phyloP scores from a whole-genome alignment of 768 basidiomycete genomes.

The Xanthoconium purpureum region DNA sequence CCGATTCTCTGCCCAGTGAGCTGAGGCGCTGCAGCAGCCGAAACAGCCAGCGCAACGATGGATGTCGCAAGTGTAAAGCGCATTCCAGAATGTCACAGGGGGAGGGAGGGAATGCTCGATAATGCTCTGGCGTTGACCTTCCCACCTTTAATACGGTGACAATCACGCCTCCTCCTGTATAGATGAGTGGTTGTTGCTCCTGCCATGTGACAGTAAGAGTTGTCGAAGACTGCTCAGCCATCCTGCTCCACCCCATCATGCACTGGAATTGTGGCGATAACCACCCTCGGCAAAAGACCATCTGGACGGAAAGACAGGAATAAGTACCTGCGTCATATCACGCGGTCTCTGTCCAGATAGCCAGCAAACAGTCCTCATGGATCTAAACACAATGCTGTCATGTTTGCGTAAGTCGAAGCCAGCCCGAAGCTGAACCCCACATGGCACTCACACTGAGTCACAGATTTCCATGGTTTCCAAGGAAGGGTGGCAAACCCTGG shows the following conservation, averaged over 20 bases:
- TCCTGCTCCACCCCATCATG: neutral
- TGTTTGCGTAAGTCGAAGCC: neutral
- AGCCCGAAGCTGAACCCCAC: neutral
- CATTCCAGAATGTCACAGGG: slow-evolving; percentile 3
- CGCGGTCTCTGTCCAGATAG: neutral
- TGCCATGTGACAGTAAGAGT: neutral
- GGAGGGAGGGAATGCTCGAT: neutral
- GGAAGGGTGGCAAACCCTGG: neutral
- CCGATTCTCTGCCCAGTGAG: neutral
- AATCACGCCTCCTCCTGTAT: neutral
- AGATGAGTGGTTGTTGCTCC: neutral
- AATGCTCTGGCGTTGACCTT: neutral
- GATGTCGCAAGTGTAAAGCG: slow-evolving; percentile 2
- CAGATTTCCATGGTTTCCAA: neutral
- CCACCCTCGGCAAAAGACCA: neutral
- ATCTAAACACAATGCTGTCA: neutral
- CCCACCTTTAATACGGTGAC: neutral
- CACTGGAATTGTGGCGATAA: neutral
- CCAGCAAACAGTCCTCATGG: neutral
- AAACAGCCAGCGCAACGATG: slow-evolving; percentile 1
- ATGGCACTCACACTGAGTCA: neutral
- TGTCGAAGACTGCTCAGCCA: neutral
- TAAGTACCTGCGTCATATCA: neutral
- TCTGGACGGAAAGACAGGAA: neutral
- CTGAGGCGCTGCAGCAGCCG: slow-evolving; percentile 10